Conservation (phyloP, 495 filamentous ascomycete species). For the Penicillium dipodomyicola region DNA sequence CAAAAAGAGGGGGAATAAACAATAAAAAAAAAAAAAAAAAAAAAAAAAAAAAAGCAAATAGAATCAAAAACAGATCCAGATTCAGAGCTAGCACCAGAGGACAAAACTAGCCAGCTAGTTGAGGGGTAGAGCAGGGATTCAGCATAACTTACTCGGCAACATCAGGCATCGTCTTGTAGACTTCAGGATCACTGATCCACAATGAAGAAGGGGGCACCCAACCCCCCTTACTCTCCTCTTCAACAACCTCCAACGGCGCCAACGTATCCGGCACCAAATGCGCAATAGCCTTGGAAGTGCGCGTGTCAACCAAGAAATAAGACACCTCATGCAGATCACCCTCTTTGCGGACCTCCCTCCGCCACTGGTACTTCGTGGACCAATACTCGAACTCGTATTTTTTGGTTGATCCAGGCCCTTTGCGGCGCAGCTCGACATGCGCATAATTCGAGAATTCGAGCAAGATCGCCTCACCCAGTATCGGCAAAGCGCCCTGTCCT, state of each 20-base stretch:
- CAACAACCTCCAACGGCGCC: conserved; percentile 63
- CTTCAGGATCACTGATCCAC: conserved; percentile 73
- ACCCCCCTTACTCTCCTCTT: conserved; percentile 76
- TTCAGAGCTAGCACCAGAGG: not conserved
- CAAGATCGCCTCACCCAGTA: conserved; percentile 68
- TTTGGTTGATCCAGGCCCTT: conserved; percentile 66
- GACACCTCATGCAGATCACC: conserved; percentile 60
- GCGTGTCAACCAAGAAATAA: conserved; percentile 73
- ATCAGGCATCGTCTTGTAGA: conserved; percentile 68
- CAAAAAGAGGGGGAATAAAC: not conserved
- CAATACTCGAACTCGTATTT: conserved; percentile 92
- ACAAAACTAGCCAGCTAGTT: not conserved
- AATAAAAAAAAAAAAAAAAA: not conserved
- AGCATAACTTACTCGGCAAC: conserved; percentile 86
- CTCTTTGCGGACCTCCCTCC: conserved; percentile 63
- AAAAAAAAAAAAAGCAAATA: conserved; percentile 5
- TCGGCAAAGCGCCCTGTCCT: conserved; percentile 6
- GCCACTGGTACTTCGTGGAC: conserved; percentile 85
- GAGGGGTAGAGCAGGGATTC: not conserved
- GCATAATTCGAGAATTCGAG: conserved; percentile 98
- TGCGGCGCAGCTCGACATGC: conserved; percentile 76
- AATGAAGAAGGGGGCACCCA: conserved; percentile 90
- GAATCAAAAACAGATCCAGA: not conserved
- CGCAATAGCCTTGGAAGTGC: conserved; percentile 63
- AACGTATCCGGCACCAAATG: conserved; percentile 82